Evolutionary conservation across 225 moss, liverwort and hornwort genomes (phyloP).

Genomic region (Pleurozium schreberi): DNA sequence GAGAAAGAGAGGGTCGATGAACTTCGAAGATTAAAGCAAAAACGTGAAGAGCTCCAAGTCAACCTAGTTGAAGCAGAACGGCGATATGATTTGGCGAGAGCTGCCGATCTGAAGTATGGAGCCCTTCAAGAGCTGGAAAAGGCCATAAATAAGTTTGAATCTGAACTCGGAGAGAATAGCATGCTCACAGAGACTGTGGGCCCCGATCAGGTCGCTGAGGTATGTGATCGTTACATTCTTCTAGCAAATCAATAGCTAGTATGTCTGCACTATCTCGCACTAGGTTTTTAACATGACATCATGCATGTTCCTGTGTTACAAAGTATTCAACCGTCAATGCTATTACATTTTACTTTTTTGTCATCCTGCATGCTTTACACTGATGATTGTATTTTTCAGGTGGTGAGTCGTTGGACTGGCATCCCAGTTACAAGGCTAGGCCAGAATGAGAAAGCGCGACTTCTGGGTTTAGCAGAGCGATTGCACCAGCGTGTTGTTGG

Average conservation of each 20-base stretch:
- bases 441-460: slow-evolving; percentile 69
- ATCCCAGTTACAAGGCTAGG: slow-evolving; percentile 94
- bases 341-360: neutral
- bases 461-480: slow-evolving; percentile 64
- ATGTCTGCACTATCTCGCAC: neutral
- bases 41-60: slow-evolving; percentile 61
- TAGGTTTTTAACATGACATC: neutral
- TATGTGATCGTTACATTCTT: neutral
- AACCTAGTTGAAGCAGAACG: slow-evolving; percentile 75
- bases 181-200: slow-evolving; percentile 93
- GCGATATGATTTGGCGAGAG: slow-evolving; percentile 89
- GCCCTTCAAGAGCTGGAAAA: slow-evolving; percentile 70
- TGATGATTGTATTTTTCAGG: slow-evolving; percentile 16
- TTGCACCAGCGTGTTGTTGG: slow-evolving; percentile 85
- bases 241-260: neutral
- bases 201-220: slow-evolving; percentile 82
- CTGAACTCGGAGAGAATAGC: slow-evolving; percentile 79
- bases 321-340: neutral
- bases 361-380: neutral
- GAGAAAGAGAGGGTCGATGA: slow-evolving; percentile 89
- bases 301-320: neutral
- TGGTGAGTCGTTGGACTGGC: slow-evolving; percentile 94
- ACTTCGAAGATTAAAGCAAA: slow-evolving; percentile 67
- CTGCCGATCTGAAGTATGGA: slow-evolving; percentile 83
- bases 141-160: slow-evolving; percentile 52